phyloP scores from a whole-genome alignment of 2,329 filamentous ascomycete species.

The Colletotrichum sp. region DNA sequence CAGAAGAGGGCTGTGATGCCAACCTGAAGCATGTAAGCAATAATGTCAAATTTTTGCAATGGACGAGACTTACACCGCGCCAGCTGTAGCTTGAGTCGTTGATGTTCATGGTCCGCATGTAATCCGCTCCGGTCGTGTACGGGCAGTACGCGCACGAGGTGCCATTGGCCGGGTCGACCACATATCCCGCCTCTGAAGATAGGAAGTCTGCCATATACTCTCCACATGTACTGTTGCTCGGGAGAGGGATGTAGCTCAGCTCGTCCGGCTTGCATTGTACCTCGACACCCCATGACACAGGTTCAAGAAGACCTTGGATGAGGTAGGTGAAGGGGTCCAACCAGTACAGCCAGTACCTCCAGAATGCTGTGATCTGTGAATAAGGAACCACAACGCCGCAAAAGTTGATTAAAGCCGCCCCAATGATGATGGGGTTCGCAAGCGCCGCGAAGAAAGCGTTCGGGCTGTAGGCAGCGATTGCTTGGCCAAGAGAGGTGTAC shows the following conservation, averaged over 20 bases:
- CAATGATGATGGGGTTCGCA: slow-evolving; percentile 49
- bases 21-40: neutral
- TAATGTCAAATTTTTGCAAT: neutral
- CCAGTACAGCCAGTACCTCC: slow-evolving; percentile 41
- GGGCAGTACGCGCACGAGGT: slow-evolving; percentile 17
- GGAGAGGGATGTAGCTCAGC: slow-evolving; percentile 13
- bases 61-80: slow-evolving; percentile 16
- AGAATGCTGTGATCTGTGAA: slow-evolving; percentile 25
- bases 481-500: slow-evolving; percentile 46
- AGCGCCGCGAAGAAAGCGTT: slow-evolving; percentile 54
- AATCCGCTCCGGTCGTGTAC: slow-evolving; percentile 23
- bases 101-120: slow-evolving; percentile 22
- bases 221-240: neutral
- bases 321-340: slow-evolving; percentile 47
- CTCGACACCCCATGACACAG: slow-evolving; percentile 41
- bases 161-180: neutral
- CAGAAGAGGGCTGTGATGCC: slow-evolving; percentile 48
- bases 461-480: slow-evolving; percentile 53
- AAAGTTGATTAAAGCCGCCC: slow-evolving; percentile 38
- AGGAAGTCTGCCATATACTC: neutral
- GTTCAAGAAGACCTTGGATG: slow-evolving; percentile 40
- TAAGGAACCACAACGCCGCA: slow-evolving; percentile 30
- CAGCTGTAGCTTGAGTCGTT: slow-evolving; percentile 22
- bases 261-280: slow-evolving; percentile 38
- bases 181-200: neutral